phyloP scores from a whole-genome alignment of 148 eudicot genomes.

The Silene uniflora region DNA sequence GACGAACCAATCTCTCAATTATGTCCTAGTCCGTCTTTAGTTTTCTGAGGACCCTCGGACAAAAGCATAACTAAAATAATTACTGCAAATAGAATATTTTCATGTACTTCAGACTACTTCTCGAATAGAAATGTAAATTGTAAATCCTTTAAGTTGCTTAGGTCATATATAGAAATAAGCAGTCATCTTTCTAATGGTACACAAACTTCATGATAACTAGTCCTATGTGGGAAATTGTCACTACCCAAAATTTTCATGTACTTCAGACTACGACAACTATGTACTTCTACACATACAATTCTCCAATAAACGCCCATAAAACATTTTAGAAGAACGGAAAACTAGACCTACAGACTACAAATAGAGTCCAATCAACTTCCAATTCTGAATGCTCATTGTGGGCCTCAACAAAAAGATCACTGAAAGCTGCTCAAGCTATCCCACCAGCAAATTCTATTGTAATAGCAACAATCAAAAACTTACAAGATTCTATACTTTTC shows the following conservation, averaged over 20 bases:
- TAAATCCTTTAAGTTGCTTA: background rate
- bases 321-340: background rate
- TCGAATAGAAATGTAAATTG: background rate
- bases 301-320: background rate
- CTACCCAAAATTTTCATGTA: background rate
- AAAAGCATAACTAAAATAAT: background rate
- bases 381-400: background rate
- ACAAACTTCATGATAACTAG: background rate
- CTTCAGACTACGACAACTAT: background rate
- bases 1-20: no score
- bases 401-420: background rate
- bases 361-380: background rate
- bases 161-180: background rate
- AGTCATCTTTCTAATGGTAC: background rate
- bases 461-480: constrained; percentile 27
- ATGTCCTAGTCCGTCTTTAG: no score
- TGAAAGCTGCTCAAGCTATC: background rate
- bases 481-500: constrained; percentile 73
- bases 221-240: background rate
- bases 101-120: background rate
- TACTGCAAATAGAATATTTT: background rate
- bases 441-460: background rate
- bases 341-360: background rate
- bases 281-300: background rate
- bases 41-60: background rate